Evolutionary conservation across 2,329 filamentous ascomycete species (phyloP), one percentile per base, ranked within the genome.

Genomic region (Microsporum canis): DNA sequence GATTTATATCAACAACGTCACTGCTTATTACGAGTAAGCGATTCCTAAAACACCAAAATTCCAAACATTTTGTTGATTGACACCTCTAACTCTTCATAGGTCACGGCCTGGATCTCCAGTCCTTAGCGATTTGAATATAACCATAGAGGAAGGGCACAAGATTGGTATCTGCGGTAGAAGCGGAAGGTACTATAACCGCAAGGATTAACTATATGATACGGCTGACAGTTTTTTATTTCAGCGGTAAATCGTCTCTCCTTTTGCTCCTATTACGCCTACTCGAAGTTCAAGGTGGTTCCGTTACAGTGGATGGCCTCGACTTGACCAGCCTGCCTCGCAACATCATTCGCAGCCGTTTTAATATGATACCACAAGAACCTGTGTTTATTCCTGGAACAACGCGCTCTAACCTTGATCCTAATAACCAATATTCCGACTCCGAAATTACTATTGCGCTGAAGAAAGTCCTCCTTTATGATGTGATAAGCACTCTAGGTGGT

Each of bases 351-450:
- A 83, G 91, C 60, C 86, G 92, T 62, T 80, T 99, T 53, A 91
- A 94, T 59, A 97, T 99, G 70, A 97, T 99, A 66, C 94, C 94
- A 3, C 94, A 99, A 73, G 94, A 99, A 75, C 92, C 94, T 38
- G 91, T 91, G 64, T 83, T 99, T 63, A 97, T 99, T 69, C 89
- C 95, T 74, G 91, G 91, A 58, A 91, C 88, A 8, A 83, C 99
- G 64, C 84, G 94, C 66, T 92, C 97, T 75, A 97, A 97, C 71
- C 82, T 97, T 41, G 94, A 99, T 71, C 94, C 94, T 31, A 89
- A 87, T 1, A 66, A 69, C 7, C 60, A 57, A 6, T 63, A 64
- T 55, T 66, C 69, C 5, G 72, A 77, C 61, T 64, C 64, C 5
- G 67, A 66, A 1, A 73, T 77, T 39, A 66, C 71, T n/a, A 63